Evolutionary conservation across 2,329 filamentous ascomycete species (phyloP).

Genomic region (Fusarium cicatricum): DNA sequence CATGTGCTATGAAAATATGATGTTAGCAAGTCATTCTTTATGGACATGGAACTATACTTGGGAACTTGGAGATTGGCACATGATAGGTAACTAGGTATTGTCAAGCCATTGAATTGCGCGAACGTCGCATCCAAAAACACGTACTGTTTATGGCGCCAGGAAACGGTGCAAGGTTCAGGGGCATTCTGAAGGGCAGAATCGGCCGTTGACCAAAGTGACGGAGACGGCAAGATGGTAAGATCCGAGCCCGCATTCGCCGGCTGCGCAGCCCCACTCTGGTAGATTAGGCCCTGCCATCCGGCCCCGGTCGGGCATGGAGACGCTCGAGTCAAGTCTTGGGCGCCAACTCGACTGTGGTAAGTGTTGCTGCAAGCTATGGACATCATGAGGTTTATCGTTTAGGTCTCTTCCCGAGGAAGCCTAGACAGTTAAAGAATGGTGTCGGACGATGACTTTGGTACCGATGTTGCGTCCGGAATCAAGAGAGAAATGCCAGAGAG

Average conservation of each 20-base stretch:
- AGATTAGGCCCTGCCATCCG: slow-evolving; percentile 4
- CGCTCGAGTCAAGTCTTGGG: neutral
- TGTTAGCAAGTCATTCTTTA: too few species aligned
- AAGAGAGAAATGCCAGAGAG: neutral
- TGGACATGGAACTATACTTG: too few species aligned
- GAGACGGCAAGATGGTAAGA: slow-evolving; percentile 8
- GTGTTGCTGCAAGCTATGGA: too few species aligned
- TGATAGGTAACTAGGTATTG: too few species aligned
- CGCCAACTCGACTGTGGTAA: neutral
- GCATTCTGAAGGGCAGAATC: neutral
- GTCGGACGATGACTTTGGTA: too few species aligned
- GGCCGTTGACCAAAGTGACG: neutral
- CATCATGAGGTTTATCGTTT: too few species aligned
- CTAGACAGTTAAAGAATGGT: neutral
- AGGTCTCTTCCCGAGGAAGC: neutral
- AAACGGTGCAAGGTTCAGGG: slow-evolving; percentile 3
- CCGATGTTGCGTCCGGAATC: too few species aligned
- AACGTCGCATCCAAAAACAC: neutral
- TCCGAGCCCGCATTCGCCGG: slow-evolving; percentile 10
- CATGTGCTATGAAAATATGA: too few species aligned
- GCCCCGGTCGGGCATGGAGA: neutral
- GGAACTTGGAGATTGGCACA: too few species aligned
- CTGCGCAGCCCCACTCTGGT: slow-evolving; percentile 1
- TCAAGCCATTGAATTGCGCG: too few species aligned
- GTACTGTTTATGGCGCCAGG: neutral